Evolutionary conservation across 2,329 filamentous ascomycete genomes (phyloP).

Genomic region (Byssochlamys sp.): DNA sequence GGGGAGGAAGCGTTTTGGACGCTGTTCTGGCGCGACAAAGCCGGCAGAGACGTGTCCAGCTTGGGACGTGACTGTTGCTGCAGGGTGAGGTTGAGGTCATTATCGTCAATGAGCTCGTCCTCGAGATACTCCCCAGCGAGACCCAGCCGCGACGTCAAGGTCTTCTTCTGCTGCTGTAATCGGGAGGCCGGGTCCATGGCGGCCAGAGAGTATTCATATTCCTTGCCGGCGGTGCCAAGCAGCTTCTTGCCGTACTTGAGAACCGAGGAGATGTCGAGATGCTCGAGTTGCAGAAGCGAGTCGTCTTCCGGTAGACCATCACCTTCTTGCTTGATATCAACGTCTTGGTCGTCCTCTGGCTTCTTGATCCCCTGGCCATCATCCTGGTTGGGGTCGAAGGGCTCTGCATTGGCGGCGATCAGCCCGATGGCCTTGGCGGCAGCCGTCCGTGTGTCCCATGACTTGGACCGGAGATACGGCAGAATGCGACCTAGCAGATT

Average conservation of each 20-base stretch:
- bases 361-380: constrained; percentile 47
- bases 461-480: constrained; percentile 88
- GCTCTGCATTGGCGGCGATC: constrained; percentile 78
- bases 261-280: constrained; percentile 68
- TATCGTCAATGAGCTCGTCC: constrained; percentile 64
- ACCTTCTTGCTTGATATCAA: constrained; percentile 32
- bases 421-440: constrained; percentile 89
- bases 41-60: constrained; percentile 43
- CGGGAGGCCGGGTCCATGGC: constrained; percentile 71
- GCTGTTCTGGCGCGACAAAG: constrained; percentile 34
- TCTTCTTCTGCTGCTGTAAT: constrained; percentile 81
- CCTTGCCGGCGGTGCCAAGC: constrained; percentile 67
- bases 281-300: constrained; percentile 56
- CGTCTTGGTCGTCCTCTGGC: constrained; percentile 43
- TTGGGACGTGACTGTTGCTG: constrained; percentile 35
- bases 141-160: constrained; percentile 68
- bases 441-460: constrained; percentile 92
- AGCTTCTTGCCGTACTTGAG: constrained; percentile 76
- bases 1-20: constrained; percentile 32
- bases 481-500: constrained; percentile 87
- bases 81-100: constrained; percentile 46
- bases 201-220: constrained; percentile 75
- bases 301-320: constrained; percentile 40
- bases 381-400: constrained; percentile 77
- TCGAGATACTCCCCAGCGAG: constrained; percentile 75